Conservation (phyloP, 768 basidiomycete species). For the Hericium alpestre region DNA sequence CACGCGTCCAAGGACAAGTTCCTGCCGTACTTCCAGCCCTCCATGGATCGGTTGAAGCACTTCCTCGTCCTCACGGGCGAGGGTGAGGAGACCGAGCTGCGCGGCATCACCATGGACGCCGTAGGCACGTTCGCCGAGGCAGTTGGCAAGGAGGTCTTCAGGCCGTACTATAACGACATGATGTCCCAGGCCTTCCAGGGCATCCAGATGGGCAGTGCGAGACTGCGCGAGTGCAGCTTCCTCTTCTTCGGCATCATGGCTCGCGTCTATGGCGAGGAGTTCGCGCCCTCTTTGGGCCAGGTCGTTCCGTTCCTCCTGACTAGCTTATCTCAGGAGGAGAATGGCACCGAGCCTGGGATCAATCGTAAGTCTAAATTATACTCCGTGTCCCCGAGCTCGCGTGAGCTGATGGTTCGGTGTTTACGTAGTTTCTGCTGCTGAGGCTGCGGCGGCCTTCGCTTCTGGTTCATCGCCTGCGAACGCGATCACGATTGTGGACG, state of each 20-base stretch:
- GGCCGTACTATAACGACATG: conserved; percentile 91
- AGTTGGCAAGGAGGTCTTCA: conserved; percentile 87
- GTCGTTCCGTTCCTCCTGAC: conserved; percentile 79
- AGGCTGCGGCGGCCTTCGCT: conserved; percentile 51
- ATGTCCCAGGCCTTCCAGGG: conserved; percentile 94
- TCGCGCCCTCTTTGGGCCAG: conserved; percentile 73
- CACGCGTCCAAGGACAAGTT: conserved; percentile 90
- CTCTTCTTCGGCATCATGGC: conserved; percentile 98
- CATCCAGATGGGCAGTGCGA: conserved; percentile 73
- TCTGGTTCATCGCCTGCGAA: conserved; percentile 66
- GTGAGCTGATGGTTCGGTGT: not conserved
- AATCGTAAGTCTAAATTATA: not conserved
- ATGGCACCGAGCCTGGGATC: conserved; percentile 42
- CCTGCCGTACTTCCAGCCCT: conserved; percentile 87
- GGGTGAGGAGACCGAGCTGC: conserved; percentile 87
- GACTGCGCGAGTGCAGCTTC: conserved; percentile 91
- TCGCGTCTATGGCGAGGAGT: conserved; percentile 91
- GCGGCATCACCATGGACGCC: conserved; percentile 98
- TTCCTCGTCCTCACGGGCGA: conserved; percentile 80
- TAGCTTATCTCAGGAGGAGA: conserved; percentile 77
- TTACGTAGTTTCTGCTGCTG: conserved; percentile 37
- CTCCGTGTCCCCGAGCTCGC: not conserved
- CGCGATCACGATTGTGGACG: conserved; percentile 56
- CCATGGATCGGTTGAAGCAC: conserved; percentile 78
- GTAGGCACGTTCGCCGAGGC: conserved; percentile 97